These are phyloP conservation scores for Westerdykella aurantiaca DNA, from an alignment of 2,329 filamentous ascomycete species.

Conservation along the genomic window DNA sequence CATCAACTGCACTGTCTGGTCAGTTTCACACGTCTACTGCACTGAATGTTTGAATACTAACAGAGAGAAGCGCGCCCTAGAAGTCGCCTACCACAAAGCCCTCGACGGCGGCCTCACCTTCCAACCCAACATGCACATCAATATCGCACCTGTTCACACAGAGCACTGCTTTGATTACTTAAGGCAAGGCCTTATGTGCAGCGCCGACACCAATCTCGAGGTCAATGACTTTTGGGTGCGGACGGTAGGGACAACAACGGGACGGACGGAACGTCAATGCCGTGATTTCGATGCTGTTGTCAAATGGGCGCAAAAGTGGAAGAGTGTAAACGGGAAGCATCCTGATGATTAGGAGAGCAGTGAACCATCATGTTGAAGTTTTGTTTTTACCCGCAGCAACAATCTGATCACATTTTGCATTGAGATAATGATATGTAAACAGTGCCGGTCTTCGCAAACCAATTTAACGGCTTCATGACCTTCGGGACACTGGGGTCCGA, in stretches of 20 bases:
- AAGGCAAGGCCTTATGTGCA: conserved; percentile 6
- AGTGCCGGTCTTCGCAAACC: too few relatives aligned
- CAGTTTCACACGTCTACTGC: background rate
- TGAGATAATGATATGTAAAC: too few relatives aligned
- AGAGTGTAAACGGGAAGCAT: too few relatives aligned
- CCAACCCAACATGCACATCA: background rate
- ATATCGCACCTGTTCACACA: background rate
- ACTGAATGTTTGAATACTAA: background rate
- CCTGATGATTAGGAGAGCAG: too few relatives aligned
- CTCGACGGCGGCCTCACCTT: background rate
- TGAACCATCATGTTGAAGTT: too few relatives aligned
- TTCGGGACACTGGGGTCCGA: too few relatives aligned
- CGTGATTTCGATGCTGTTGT: conserved; percentile 1
- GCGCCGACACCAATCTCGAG: conserved; percentile 6
- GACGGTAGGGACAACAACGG: background rate
- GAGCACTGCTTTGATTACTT: conserved; percentile 9
- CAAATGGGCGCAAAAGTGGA: conserved; percentile 1
- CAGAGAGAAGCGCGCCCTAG: background rate
- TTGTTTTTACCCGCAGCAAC: too few relatives aligned
- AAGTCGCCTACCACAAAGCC: background rate
- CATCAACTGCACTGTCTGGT: conserved; percentile 19
- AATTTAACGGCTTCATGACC: too few relatives aligned
- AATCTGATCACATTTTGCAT: too few relatives aligned
- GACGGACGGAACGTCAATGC: conserved; percentile 1
- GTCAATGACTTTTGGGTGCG: background rate